These are phyloP conservation scores for Trichoderma gamsii DNA, from an alignment of 495 filamentous ascomycete species.

Conservation along the genomic window DNA sequence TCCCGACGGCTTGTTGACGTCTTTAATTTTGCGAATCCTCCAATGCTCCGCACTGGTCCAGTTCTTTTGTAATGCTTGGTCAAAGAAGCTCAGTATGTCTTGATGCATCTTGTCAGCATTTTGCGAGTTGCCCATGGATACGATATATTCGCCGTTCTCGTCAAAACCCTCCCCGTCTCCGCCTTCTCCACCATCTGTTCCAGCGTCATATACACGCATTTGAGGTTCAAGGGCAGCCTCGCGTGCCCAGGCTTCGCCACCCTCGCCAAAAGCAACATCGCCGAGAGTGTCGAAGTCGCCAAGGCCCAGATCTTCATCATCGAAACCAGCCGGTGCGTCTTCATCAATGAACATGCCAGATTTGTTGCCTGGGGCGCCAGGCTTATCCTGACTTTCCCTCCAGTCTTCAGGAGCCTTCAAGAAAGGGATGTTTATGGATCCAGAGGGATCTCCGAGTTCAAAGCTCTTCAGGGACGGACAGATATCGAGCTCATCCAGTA, in stretches of 20 bases:
- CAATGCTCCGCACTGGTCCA: constrained; percentile 99
- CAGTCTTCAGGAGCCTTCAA: constrained; percentile 84
- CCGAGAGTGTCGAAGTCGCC: constrained; percentile 68
- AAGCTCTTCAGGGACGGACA: constrained; percentile 92
- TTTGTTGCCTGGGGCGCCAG: constrained; percentile 52
- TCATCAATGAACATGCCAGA: constrained; percentile 80
- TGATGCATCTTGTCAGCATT: constrained; percentile 65
- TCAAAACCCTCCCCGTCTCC: constrained; percentile 57
- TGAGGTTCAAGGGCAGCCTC: constrained; percentile 61
- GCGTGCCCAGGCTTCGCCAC: constrained; percentile 66
- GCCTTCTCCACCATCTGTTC: constrained; percentile 44
- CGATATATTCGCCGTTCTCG: constrained; percentile 56
- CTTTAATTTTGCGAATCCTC: constrained; percentile 91
- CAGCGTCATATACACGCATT: constrained; percentile 53
- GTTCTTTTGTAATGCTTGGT: constrained; percentile 89
- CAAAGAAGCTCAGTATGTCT: constrained; percentile 94
- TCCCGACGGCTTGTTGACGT: constrained; percentile 57
- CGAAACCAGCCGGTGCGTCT: constrained; percentile 71
- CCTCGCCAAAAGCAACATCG: constrained; percentile 66
- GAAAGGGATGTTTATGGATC: constrained; percentile 85
- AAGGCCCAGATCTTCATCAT: constrained; percentile 66
- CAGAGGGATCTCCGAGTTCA: constrained; percentile 77
- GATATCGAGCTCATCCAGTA: constrained; percentile 78
- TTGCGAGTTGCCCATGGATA: constrained; percentile 61
- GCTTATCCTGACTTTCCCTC: constrained; percentile 57